Base-by-base conservation (phyloP, 305 asterid genomes). In the Withania somnifera region DNA sequence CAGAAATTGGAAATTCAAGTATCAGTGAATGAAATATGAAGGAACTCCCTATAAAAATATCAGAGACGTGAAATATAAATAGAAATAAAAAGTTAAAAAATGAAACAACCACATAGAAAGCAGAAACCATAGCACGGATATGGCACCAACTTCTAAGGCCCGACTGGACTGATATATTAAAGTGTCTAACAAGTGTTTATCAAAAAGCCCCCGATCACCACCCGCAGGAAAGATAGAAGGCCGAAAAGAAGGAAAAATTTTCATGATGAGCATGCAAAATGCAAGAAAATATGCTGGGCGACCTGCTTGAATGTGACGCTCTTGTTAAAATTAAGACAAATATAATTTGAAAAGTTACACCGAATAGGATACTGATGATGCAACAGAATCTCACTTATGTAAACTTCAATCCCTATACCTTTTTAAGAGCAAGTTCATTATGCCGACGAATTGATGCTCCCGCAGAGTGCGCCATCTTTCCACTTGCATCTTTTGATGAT, bases 401-500 rank as follows among this genome's bases (percentile, higher is more conserved):
- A 42, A 13, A 45, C 57, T 5, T 79, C 84, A 85, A 19, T 20
- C 52, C 45, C 6, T 5, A 15, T 86, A 95, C 99, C 98, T 92
- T 95, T 84, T 94, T 94, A 28, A 95, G 91, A 83, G 88, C 97
- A 80, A 94, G 89, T 85, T 95, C 99, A 86, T 95, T 95, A 86
- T 95, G 89, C 15, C 99, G 96, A 77, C 99, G 97, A 83, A 95
- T 95, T 79, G 98, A 90, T 82, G 99, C 98, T 84, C 99, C 99
- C 79, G 99, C 99, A 82, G 99, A 95, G 88, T 95, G 99, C 61
- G 88, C 90, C 87, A 88, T 76, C 82, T 89, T 89, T 34, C 97
- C 97, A 86, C 99, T 92, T 47, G 90, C 98, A 81, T 95, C 99
- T 88, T 95, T 95, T 85, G 92, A 83, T 60, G 98, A 95, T 86